Evolutionary conservation across 2,329 filamentous ascomycete genomes (phyloP), one percentile per base, ranked within the genome.

Genomic region (Phyllosticta capitalensis): DNA sequence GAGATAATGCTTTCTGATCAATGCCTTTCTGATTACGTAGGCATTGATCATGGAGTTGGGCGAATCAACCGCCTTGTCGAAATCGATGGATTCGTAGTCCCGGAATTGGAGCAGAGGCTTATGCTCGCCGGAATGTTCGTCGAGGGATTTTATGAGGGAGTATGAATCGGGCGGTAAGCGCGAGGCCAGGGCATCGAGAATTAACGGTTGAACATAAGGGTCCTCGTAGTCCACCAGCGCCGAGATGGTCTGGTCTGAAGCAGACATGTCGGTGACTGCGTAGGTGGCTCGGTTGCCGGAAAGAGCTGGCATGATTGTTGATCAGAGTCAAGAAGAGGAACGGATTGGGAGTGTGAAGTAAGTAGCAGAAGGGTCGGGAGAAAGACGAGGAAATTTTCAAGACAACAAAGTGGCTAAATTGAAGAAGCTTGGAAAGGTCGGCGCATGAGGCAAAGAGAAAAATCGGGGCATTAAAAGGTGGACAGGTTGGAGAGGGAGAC

Each of bases 1-100:
- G 2, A 99, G 81, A 71, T 94, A 97, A 72, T 99, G 94, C 74
- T 99, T 99, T 61, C 94, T 84, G 67, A 97, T 97, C 20, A 99
- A 79, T 0, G 94, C 94, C 78, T 97, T 97, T 67, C 94, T 88
- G 71, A 97, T 95, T 69, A 96, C 83, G 74, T 96, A 97, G 68
- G 90, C 89, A 74, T 96, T 97, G 65, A 89, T 80, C 1, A 96
- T 78, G 10, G 81, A 83, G 0, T 83, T 84, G 0, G 74, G 75
- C 65, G 90, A 79, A 1, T 78, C 72, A 60, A 88, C 78, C 19
- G 88, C 81, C 67, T 87, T 84, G 58, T 89, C 85, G 71, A 96
- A 97, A 69, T 95, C 89, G 61, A 97, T 83, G 50, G 83, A 79
- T 73, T 99, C 94, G 74, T 99, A 99, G 33, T 88, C 83, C 2